phyloP scores from a whole-genome alignment of 148 eudicot genomes.

The Linanthus parryae region DNA sequence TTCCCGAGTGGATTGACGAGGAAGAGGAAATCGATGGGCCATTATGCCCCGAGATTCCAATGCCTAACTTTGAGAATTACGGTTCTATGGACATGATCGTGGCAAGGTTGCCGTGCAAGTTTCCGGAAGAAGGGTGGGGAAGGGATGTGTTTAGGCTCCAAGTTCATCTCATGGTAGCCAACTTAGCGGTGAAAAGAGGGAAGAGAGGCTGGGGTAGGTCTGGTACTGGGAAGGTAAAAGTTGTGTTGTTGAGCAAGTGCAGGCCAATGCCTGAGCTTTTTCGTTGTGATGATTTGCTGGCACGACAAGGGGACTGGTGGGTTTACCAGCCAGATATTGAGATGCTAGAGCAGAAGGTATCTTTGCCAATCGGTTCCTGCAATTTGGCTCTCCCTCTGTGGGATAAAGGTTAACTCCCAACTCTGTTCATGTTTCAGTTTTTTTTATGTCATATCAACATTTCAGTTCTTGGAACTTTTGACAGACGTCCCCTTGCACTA shows the following conservation, averaged over 20 bases:
- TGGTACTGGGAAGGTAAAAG: constrained; percentile 40
- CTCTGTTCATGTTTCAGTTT: no score
- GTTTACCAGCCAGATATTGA: constrained; percentile 40
- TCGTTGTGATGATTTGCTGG: constrained; percentile 68
- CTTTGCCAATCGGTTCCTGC: constrained; percentile 81
- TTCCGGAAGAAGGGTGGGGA: constrained; percentile 57
- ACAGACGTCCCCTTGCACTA: no score
- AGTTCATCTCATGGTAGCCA: constrained; percentile 59
- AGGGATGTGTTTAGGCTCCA: constrained; percentile 72
- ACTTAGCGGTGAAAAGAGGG: constrained; percentile 52
- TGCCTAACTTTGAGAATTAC: constrained; percentile 45
- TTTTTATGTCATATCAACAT: no score
- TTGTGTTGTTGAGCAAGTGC: constrained; percentile 73
- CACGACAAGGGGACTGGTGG: constrained; percentile 89
- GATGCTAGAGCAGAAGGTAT: constrained; percentile 53
- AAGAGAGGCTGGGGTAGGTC: constrained; percentile 49
- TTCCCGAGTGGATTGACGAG: constrained; percentile 97
- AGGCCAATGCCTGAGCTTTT: constrained; percentile 91
- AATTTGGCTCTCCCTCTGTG: constrained; percentile 74
- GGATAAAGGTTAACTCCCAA: constrained; percentile 57
- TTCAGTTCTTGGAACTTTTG: no score
- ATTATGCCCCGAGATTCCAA: constrained; percentile 77
- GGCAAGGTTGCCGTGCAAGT: constrained; percentile 66
- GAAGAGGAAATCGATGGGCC: constrained; percentile 73
- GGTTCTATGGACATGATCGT: constrained; percentile 55